Evolutionary conservation across 371 early-diverging fungal species (phyloP), one percentile per base, ranked within the genome.

Genomic region (Apophysomyces sp.): DNA sequence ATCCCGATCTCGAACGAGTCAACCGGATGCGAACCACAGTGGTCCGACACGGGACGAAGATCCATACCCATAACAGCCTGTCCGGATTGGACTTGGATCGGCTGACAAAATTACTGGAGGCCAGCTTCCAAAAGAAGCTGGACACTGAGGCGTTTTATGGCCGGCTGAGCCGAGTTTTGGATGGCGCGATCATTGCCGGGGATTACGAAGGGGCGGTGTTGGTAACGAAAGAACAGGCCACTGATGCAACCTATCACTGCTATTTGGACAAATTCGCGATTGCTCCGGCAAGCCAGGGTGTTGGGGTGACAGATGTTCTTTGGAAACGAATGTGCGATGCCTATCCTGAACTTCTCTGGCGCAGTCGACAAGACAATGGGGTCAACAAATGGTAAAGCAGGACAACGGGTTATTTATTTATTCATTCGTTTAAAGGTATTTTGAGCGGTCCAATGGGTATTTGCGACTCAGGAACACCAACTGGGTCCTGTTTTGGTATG

Each of bases 251-350:
- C 29, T n/a, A 21, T 4, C 63, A 67, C 51, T 66, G 65, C 29
- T 97, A 97, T 63, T 72, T 97, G 21, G 98, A 97, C 77, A 97
- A 97, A 69, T 95, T 96, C 77, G 93, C 94, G 1, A 93, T 96
- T 18, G 84, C 86, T 0, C 97, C 97, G 2, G 81, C 82, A 12
- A 86, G 83, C 41, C 96, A 96, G 73, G 98, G 98, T 8, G 90
- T 92, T 32, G 98, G 98, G 0, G 84, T 95, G 29, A 96, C 96
- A 0, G 98, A 97, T 71, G 92, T 95, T 12, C 63, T 97, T 55
- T 97, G 98, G 98, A 83, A 86, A 30, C 81, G 84, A 52, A 77
- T 97, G 74, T 77, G 83, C 32, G 81, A 82, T 39, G 74, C 74
- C n/a, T 93, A 88, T 65, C 88, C 88, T 0, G 83, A 86, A 70